Base-by-base conservation (phyloP, 495 filamentous ascomycete species). In the Aspergillus heteromorphus region DNA sequence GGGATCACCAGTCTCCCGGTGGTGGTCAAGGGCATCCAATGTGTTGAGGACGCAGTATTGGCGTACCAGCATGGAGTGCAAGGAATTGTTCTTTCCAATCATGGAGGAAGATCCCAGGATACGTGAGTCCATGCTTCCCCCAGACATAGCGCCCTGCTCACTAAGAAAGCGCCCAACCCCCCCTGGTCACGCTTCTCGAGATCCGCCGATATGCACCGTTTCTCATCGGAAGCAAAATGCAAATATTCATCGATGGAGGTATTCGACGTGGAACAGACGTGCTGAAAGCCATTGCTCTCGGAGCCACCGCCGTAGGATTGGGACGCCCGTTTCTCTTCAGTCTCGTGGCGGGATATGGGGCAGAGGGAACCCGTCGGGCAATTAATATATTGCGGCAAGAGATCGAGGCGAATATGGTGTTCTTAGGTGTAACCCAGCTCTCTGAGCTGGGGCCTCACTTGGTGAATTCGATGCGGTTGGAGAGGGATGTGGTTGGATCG, bases 1-100 rank as follows among this genome's bases (percentile, higher is more conserved):
- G 76, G 75, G 42, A 82, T 93, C 58, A 95, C 90, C 10, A 82
- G 83, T 54, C 89, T 95, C 77, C 90, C 91, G 25, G 86, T 96
- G 48, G 77, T 92, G 16, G 83, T 96, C 61, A 95, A 96, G 73
- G 91, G 91, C 18, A 87, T 96, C 48, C 90, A 95, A 74, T 78
- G 88, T 45, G 87, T 91, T 42, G 91, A 95, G 66, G 91, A 96
- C 62, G 91, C 92, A n/a, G 69, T 92, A 10, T 48, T 77, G 53
- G 54, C 89, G 11, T 76, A 86, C 56, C 81, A 91, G 57, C 65
- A 71, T 49, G 87, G 87, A 18, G 87, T 92, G 2, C 84, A 92
- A 53, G 91, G 88, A 47, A 89, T 95, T 42, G 89, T 95, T 17
- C 66, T 82, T 6, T 75, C 72, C 1, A 80, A 82, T 34, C 79